Base-by-base conservation (phyloP, 2,329 filamentous ascomycete genomes). In the Cordyceps militaris region DNA sequence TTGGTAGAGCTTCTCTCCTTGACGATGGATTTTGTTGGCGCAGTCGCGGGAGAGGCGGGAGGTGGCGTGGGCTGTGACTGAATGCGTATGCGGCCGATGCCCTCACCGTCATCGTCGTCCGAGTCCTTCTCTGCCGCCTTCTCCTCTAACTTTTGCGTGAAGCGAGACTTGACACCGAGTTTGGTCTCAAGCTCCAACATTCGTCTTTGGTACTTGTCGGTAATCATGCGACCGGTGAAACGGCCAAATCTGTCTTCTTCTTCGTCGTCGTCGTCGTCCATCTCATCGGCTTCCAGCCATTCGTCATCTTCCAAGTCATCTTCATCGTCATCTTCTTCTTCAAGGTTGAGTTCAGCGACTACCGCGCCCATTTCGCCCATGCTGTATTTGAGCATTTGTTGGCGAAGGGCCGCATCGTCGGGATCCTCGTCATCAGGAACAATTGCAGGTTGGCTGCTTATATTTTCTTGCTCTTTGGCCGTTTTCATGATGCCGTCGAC, bases 381-480 rank as follows among this genome's bases (percentile, higher is more conserved):
- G 61, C 89, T 87, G 68, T 97, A 99, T 61, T 89, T 81, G 8
- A 97, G 79, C 92, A 99, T 97, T 66, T 97, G 86, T 58, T 86
- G 83, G 6, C 94, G 86, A 24, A 96, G 72, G 32, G 81, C 81
- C 4, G 91, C 88, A 61, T 97, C 93, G 63, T 96, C 91, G 13
- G 82, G 77, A 0, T 87, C 83, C 65, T 99, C 94, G 53, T 88
- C 81, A 1, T 86, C 79, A 1, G 91, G 88, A 14, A 88, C 80
- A 13, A 91, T 74, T 1, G 73, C 69, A 30, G 75, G 66, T 32
- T 76, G 70, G 43, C 70, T 67, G 28, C 74, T 71, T 30, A 77
- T 71, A 10, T 67, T 70, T 63, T 85, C 80, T 62, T 83, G 79
- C 21, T 81, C 76, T 61, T 75, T 80, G 28, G 82, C 82, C 26